Evolutionary conservation across 768 basidiomycete genomes (phyloP), one percentile per base, ranked within the genome.

Genomic region (Bullera alba): DNA sequence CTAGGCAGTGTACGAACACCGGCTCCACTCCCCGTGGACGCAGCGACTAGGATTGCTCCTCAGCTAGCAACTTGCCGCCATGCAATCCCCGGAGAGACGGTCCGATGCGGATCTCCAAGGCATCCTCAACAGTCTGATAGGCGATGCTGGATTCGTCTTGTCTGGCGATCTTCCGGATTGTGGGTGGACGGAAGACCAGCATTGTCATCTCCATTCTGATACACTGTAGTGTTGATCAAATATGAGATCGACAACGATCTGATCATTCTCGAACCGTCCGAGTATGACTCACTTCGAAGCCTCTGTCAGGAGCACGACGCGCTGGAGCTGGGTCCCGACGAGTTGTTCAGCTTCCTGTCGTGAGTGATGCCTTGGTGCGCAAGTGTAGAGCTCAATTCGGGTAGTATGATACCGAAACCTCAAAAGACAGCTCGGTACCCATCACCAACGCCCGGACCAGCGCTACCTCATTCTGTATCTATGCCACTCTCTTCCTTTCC

Each of bases 101-200:
- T 65, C 66, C 4, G 61, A 51, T 25, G 60, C 58, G 8, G 63
- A 68, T 34, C 56, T 68, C 16, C 66, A 65, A 44, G 34, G 51
- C 34, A 60, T 68, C 22, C 55, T 65, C n/a, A 61, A 68, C 21
- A 58, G 54, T 25, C 50, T 68, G 29, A 61, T 68, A 29, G 63
- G 63, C 0, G 56, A 58, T 15, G 44, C 46, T 17, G 56, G 60
- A 16, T 58, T 48, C 21, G 57, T 68, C 12, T 44, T 65, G 21
- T 58, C 58, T 10, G 46, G 45, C 7, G 53, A 58, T 39, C 48
- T 68, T 6, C 66, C 66, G 22, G 54, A 57, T 51, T 48, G 66
- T 68, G 30, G 45, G 55, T 43, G 6, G 12, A n/a, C 16, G 12
- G 5, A 28, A 19, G 15, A 16, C 16, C n/a, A 21, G 14, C 21